Base-by-base conservation (phyloP, 2,329 filamentous ascomycete genomes). In the Cercospora sojina region DNA sequence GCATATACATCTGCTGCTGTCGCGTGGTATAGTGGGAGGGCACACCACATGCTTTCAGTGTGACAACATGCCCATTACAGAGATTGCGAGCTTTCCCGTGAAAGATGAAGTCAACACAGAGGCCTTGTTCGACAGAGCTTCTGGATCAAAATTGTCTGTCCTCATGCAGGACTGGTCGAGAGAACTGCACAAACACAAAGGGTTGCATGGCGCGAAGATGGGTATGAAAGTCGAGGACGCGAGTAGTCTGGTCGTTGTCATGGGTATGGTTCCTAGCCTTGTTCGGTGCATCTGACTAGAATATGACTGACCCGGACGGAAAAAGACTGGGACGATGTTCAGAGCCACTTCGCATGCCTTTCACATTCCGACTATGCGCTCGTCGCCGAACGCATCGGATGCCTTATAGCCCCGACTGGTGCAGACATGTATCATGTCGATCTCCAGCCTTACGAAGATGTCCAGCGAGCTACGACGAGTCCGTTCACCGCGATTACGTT, bases 401-500 rank as follows among this genome's bases (percentile, higher is more conserved):
- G 20, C 0, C 29, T 53, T 31, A 16, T 62, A 29, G 12, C 35
- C 5, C 51, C 29, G 13, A 13, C 51, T 8, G 43, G 43, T 20
- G 41, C 25, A 13, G 43, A 60, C 53, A 64, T 62, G 59, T 55
- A 62, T 35, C 65, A 69, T 25, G 60, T 66, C 53, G 63, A 67
- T 10, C 64, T 69, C 55, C 51, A 65, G 23, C 67, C 67, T 10
- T 55, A 64, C 51, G 59, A 58, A 2, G 43, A 61, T 3, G 27
- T 66, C 2, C 35, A 38, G 38, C 41, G n/a, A 56, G 60, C 65
- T n/a, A 49, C 64, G 27, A 13, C 27, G 12, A 18, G 38, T 0
- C 59, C 67, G 1, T 41, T 67, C n/a, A 69, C 65, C 4, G 67
- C 67, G 27, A 47, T 69, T 13, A 56, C 59, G 8, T 65, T 56